Evolutionary conservation across 441 rosid species (phyloP).

Genomic region (Eugenia klotzschiana): DNA sequence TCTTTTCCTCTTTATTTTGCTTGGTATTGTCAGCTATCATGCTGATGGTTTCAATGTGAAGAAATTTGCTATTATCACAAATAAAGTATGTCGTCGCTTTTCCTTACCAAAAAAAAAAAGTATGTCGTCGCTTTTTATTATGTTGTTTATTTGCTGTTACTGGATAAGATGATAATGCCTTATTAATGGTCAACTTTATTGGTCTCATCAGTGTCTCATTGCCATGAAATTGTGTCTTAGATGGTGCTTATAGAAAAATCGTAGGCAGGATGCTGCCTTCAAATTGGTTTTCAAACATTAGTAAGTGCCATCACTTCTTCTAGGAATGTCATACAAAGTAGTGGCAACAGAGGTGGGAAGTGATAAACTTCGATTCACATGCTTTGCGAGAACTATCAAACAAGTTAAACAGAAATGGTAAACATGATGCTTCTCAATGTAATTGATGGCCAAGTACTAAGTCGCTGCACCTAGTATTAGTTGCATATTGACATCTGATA

Average conservation of each 20-base stretch:
- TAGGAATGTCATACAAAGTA: neutral
- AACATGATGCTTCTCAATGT: neutral
- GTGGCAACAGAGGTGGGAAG: neutral
- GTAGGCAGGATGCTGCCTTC: neutral
- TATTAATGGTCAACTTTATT: neutral
- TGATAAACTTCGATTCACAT: neutral
- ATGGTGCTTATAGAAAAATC: neutral
- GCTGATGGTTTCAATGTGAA: neutral
- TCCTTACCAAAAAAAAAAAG: no score
- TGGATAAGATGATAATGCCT: neutral
- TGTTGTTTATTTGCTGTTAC: neutral
- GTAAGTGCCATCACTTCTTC: neutral
- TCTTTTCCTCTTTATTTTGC: neutral
- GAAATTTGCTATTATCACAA: neutral
- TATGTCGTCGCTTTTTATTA: neutral
- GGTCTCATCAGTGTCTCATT: neutral
- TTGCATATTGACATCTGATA: neutral
- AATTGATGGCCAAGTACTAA: neutral
- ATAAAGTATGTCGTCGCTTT: neutral
- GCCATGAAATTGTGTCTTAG: neutral
- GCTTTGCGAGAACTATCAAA: neutral
- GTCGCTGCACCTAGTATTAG: neutral
- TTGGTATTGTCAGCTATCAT: neutral
- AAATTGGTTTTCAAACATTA: neutral
- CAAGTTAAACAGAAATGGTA: neutral